Evolutionary conservation across 73 alveolate species (phyloP).

Genomic region (Uronychia binucleata): DNA sequence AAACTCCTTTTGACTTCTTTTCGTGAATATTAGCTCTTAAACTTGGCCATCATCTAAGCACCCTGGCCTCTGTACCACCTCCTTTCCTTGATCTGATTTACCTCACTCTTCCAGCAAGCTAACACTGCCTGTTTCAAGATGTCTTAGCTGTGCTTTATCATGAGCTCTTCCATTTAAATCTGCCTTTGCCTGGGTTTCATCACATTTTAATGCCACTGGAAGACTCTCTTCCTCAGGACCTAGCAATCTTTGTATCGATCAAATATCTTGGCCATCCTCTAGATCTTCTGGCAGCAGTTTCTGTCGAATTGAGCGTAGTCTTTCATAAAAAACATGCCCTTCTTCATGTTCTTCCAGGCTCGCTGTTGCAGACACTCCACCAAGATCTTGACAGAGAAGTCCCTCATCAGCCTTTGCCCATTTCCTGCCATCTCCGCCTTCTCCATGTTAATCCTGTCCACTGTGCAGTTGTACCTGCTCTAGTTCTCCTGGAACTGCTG

Average conservation of each 20-base stretch:
- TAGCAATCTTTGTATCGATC: not conserved
- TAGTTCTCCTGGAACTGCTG: not conserved
- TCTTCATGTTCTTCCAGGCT: not conserved
- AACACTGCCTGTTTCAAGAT: not conserved
- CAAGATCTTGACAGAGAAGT: not conserved
- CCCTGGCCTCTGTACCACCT: not conserved
- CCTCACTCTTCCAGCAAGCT: not conserved
- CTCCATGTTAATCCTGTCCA: not conserved
- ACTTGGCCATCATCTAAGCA: not conserved
- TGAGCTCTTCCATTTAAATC: not conserved
- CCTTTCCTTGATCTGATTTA: not conserved
- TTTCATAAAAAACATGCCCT: not conserved
- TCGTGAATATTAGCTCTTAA: not conserved
- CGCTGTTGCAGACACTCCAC: not conserved
- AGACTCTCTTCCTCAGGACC: not conserved
- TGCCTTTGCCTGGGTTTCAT: not conserved
- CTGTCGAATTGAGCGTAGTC: not conserved
- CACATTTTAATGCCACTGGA: not conserved
- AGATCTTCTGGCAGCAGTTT: not conserved
- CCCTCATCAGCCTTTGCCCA: not conserved
- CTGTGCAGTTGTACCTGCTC: not conserved
- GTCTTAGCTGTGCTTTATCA: not conserved
- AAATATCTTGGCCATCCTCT: not conserved
- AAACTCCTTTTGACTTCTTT: not conserved
- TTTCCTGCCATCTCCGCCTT: not conserved